Evolutionary conservation across 768 basidiomycete genomes (phyloP).

Genomic region (Exsudoporus frostii): DNA sequence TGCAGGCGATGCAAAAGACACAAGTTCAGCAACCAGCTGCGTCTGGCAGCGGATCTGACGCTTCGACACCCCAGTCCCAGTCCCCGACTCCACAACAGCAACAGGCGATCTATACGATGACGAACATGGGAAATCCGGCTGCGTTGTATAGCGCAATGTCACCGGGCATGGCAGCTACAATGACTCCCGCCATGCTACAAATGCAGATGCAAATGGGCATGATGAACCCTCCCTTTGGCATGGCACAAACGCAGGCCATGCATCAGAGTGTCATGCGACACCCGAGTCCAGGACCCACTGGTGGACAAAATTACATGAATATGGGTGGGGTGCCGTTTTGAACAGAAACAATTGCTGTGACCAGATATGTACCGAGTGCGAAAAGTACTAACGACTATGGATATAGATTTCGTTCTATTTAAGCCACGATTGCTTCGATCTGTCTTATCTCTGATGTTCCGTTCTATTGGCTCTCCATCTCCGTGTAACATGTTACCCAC

Average conservation of each 20-base stretch:
- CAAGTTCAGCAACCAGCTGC: conserved; percentile 32
- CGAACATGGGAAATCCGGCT: conserved; percentile 44
- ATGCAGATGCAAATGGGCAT: conserved; percentile 52
- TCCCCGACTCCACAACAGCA: conserved; percentile 42
- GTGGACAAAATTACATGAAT: conserved; percentile 44
- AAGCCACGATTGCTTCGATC: conserved; percentile 16
- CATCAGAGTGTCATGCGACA: conserved; percentile 85
- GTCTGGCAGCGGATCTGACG: conserved; percentile 26
- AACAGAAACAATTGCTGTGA: conserved; percentile 12
- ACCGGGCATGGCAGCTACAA: conserved; percentile 28
- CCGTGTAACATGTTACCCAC: conserved; percentile 31
- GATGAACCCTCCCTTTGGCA: conserved; percentile 49
- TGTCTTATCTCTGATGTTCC: conserved; percentile 19
- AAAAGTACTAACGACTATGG: conserved; percentile 14
- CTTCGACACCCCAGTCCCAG: conserved; percentile 35
- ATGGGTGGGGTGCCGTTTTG: conserved; percentile 36
- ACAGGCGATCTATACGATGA: conserved; percentile 46
- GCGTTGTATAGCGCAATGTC: conserved; percentile 36
- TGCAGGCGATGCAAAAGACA: conserved; percentile 84
- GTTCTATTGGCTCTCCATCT: conserved; percentile 15
- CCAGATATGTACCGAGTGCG: not conserved
- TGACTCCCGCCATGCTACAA: conserved; percentile 33
- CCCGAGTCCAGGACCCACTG: conserved; percentile 60
- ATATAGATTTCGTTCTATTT: conserved; percentile 29
- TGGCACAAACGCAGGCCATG: conserved; percentile 68